Percentiles rank a stretch among this genome's conserved stretches.
Evolutionary conservation across 108 stramenopile species (phyloP).

Genomic region (Skeletonema costatum): DNA sequence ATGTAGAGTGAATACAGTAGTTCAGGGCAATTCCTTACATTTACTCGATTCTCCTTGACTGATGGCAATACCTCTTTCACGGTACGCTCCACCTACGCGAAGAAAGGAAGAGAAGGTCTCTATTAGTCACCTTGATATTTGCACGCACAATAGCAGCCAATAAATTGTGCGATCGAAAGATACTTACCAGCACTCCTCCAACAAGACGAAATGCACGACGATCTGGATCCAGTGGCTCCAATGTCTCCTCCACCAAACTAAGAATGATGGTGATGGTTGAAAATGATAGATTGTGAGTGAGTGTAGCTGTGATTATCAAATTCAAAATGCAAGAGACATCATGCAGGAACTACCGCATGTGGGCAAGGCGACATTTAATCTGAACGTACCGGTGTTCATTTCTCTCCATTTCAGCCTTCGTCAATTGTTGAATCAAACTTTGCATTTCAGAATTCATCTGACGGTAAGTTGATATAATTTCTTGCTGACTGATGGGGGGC

Average conservation of each 20-base stretch:
- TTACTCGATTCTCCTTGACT: constrained; percentile 76
- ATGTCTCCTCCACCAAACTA: constrained; percentile 89
- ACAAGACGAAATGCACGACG: constrained; percentile 92
- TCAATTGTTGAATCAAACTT: constrained; percentile 58
- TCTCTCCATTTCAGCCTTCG: constrained; percentile 62
- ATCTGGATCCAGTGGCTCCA: constrained; percentile 85
- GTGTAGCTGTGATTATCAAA: background rate
- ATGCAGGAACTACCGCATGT: background rate
- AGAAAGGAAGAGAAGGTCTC: background rate
- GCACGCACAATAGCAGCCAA: background rate
- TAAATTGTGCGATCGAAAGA: background rate
- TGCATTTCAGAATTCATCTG: constrained; percentile 62
- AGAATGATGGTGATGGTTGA: background rate
- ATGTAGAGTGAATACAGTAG: constrained; percentile 7
- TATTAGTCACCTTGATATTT: background rate
- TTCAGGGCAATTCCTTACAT: constrained; percentile 54
- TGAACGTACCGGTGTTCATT: constrained; percentile 47
- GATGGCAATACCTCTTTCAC: constrained; percentile 93
- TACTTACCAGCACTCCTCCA: constrained; percentile 84
- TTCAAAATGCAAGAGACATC: background rate
- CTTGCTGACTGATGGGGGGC: constrained; percentile 42
- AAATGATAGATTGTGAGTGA: background rate
- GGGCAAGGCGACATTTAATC: background rate
- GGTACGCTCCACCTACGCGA: constrained; percentile 80
- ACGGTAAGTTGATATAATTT: constrained; percentile 52